Evolutionary conservation across 306 rosid species (phyloP), one percentile per base, ranked within the genome.

Genomic region (Quillaja saponaria): DNA sequence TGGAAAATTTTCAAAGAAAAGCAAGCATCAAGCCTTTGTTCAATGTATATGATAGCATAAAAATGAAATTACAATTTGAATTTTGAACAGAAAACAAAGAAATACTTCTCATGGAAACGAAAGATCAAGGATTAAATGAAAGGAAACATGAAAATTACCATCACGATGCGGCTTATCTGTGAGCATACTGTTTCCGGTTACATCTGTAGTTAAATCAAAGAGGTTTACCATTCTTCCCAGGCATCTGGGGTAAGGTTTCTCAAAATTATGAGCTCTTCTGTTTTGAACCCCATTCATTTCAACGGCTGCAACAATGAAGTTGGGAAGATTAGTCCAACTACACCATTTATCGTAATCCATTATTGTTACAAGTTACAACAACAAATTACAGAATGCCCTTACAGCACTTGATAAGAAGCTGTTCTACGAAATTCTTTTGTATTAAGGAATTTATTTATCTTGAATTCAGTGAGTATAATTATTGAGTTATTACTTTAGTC

Each of bases 211-310:
- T 48, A 76, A 67, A 69, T 83, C 85, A 71, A 83, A 83, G 62
- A 80, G 74, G 82, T 73, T 76, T 19, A 83, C 82, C 88, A 80
- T 80, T 71, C 83, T 80, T 70, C 88, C 88, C 74, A 80, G 65
- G 61, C 88, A 83, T 66, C 88, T 85, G 28, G 88, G 82, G 60
- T 73, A 59, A 17, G 80, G 78, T 61, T 80, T 79, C 52, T 80
- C 85, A 10, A 5, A 39, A 18, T 57, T 59, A 34, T 42, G 72
- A 34, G 54, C 47, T 64, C 69, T 76, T 34, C 66, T 47, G 55
- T 51, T 71, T 63, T 67, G 83, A 66, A 71, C 34, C 41, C 65
- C 77, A 57, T 73, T 76, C 78, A 79, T 76, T 58, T 62, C 16
- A 65, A 40, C 64, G 53, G 82, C 84, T 73, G 73, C 20, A 15